Conservation (phyloP, 2,329 filamentous ascomycete genomes). For the Nothopassalora personata region DNA sequence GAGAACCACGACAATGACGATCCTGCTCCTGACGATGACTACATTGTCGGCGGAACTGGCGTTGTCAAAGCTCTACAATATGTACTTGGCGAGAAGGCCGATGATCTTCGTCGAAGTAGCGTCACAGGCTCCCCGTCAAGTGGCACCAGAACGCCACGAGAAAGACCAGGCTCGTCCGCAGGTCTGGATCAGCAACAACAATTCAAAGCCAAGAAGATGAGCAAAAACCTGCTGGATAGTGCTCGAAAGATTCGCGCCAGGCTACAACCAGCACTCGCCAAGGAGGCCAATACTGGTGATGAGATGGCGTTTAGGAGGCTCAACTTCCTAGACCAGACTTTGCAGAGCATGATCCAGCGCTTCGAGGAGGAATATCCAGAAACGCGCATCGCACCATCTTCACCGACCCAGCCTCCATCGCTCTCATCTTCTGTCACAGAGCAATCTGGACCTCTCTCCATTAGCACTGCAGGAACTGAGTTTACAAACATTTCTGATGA, state of each 20-base stretch:
- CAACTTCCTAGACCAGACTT: conserved; percentile 79
- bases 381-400: conserved; percentile 52
- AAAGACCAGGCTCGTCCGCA: conserved; percentile 24
- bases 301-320: conserved; percentile 75
- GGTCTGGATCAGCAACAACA: conserved; percentile 27
- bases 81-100: conserved; percentile 76
- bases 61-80: conserved; percentile 91
- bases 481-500: conserved; percentile 29
- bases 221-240: conserved; percentile 78
- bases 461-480: conserved; percentile 14
- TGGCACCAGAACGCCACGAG: conserved; percentile 42
- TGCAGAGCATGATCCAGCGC: conserved; percentile 85
- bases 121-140: conserved; percentile 23
- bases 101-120: conserved; percentile 36
- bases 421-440: conserved; percentile 17
- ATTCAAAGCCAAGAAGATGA: conserved; percentile 82
- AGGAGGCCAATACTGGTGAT: conserved; percentile 65
- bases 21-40: conserved; percentile 79
- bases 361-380: conserved; percentile 97
- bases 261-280: conserved; percentile 75
- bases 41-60: conserved; percentile 91
- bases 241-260: conserved; percentile 82
- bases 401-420: conserved; percentile 11
- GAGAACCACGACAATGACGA: conserved; percentile 56
- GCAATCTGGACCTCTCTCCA: conserved; percentile 8